Evolutionary conservation across 495 filamentous ascomycete species (phyloP), one percentile per base, ranked within the genome.

Genomic region (Hypoxylon subgilvum): DNA sequence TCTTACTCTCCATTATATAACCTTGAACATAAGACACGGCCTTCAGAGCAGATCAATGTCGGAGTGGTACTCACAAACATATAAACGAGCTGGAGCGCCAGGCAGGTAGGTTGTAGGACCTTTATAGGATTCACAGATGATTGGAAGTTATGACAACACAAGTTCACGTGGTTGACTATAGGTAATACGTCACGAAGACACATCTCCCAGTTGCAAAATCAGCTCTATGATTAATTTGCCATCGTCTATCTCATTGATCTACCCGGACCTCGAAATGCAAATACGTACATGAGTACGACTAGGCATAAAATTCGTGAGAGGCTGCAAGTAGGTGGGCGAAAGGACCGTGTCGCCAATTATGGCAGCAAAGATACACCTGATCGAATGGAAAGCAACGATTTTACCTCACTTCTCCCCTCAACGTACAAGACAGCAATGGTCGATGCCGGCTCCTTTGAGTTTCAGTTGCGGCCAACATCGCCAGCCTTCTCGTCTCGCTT

Each of bases 211-310:
- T 30, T 13, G 21, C 38, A 18, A 22, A 19, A 52, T 47, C 40
- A 52, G 28, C 14, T 53, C 42, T 23, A 41, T 40, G 25, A 60
- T 48, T 43, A 48, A 48, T 61, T n/a, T n/a, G n/a, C 3, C 54
- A 46, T 22, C 43, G 12, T 42, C 40, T 52, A 52, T 52, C 22
- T 52, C 27, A 34, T 47, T 47, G 17, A 30, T 43, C 46, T 52
- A 56, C 52, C 41, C 43, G 16, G 21, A 36, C 45, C 19, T n/a
- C 34, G 23, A 12, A 21, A 18, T 16, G 9, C 10, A 49, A 39
- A 34, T 22, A 23, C 48, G 35, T 54, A 49, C 30, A 43, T 40
- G 45, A 17, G 30, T 34, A 47, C 2, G 44, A n/a, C n/a, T 50
- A 36, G 36, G 50, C 44, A 23, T 51, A 36, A 21, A 47, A 46